Evolutionary conservation across 176 grass and related monocot genomes (phyloP), one percentile per base, ranked within the genome.

Genomic region (Triticum turgidum): DNA sequence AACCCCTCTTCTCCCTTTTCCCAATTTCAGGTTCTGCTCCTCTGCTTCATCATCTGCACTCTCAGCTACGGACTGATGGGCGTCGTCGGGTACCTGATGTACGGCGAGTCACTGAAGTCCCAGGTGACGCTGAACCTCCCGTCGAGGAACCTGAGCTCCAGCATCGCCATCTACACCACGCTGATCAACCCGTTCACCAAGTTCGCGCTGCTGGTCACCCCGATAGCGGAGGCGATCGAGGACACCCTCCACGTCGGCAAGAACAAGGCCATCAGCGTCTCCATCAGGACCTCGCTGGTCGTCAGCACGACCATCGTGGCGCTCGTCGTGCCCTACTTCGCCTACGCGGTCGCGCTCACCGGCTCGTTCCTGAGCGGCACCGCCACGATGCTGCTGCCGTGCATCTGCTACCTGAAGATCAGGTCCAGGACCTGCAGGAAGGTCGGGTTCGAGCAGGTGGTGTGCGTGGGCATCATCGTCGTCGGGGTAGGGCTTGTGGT

Each of bases 111-210:
- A 6, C 34, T 95, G 25, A 69, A 77, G 34, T 98, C 95, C 21
- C 95, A 98, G 27, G 90, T 98, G 61, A 98, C 93, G 10, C 81
- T 98, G 1, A 95, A 98, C 74, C 93, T 98, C 17, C 89, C 91
- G 25, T 62, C 90, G 5, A 83, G 82, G 27, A 87, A 77, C 14
- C 2, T 92, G 4, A 86, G 80, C 77, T 90, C 95, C 49, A 89
- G 85, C 27, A 45, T 98, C 21, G 95, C 95, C 5, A 95, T 93
- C 69, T 98, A 95, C 91, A 93, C 91, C 2, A 95, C 95, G 24
- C 69, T 98, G 13, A 89, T 98, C 87, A 98, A 95, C 47, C 95
- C 95, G 2, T 88, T 95, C 78, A 89, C 87, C 70, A 98, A 95
- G 86, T 98, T 84, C 3, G 85, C 85, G 8, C 47, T 91, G 35